These are phyloP conservation scores for Cordyceps farinosa DNA, from an alignment of 2,329 filamentous ascomycete species.

Conservation along the genomic window DNA sequence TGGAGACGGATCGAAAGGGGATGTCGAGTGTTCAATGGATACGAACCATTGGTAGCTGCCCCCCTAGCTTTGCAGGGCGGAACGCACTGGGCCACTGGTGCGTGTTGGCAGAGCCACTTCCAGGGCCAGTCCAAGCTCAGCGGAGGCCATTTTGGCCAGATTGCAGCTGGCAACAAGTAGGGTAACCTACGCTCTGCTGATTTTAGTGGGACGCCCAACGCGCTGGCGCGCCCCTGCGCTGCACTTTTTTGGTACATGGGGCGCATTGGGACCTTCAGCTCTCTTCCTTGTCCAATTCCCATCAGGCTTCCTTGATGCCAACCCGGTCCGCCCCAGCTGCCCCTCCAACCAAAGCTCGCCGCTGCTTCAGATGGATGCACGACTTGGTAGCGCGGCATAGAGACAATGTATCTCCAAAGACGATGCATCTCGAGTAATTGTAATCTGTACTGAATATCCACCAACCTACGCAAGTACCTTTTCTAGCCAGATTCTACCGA, in stretches of 20 bases:
- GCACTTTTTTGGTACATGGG: background rate
- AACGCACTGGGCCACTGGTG: background rate
- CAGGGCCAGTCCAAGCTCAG: background rate
- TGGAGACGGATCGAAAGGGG: constrained; percentile 10
- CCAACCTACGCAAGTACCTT: too few species aligned
- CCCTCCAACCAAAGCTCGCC: background rate
- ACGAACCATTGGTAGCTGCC: background rate
- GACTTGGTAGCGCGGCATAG: background rate
- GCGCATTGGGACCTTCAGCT: background rate
- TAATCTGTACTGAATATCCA: too few species aligned
- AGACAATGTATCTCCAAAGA: background rate
- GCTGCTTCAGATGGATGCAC: background rate
- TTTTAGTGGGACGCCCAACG: constrained; percentile 13
- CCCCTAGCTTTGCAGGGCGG: constrained; percentile 13
- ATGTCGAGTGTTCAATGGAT: constrained; percentile 8
- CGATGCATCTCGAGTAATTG: too few species aligned
- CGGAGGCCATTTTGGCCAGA: constrained; percentile 11
- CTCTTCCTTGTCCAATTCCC: background rate
- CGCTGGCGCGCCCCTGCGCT: constrained; percentile 1
- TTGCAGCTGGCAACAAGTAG: background rate
- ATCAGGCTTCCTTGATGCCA: background rate
- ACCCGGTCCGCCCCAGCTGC: constrained; percentile 1
- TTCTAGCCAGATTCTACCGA: too few species aligned
- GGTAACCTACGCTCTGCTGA: background rate
- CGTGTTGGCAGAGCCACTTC: background rate